Evolutionary conservation across 768 basidiomycete genomes (phyloP).

Genomic region (Mycena venus): DNA sequence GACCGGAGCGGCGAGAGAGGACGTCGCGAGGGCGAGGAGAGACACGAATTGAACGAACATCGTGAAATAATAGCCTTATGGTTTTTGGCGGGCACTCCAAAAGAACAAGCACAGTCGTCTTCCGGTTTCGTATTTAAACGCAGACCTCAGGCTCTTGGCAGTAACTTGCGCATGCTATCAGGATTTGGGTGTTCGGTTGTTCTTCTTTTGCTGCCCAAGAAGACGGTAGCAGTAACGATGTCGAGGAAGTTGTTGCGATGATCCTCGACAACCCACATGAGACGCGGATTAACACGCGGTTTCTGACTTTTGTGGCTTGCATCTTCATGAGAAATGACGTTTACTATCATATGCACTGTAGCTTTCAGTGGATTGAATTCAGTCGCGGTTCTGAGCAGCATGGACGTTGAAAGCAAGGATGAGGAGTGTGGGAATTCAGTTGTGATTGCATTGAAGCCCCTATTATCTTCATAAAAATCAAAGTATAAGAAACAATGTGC

Average conservation of each 20-base stretch:
- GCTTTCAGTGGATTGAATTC: not conserved
- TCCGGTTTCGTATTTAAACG: not conserved
- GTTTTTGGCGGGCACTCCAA: not conserved
- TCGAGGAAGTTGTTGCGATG: too few species aligned
- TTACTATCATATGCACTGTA: not conserved
- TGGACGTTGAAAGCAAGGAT: too few species aligned
- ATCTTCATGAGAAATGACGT: not conserved
- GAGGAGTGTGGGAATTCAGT: not conserved
- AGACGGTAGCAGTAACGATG: not conserved
- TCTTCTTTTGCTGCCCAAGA: not conserved
- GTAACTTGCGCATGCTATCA: not conserved
- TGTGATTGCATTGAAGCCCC: too few species aligned
- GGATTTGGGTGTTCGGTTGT: not conserved
- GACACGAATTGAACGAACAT: conserved; percentile 9
- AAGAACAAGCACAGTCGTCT: not conserved
- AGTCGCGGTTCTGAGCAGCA: too few species aligned
- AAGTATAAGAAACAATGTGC: too few species aligned
- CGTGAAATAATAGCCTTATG: not conserved
- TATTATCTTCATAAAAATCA: too few species aligned
- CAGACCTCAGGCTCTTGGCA: not conserved
- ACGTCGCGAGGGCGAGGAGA: conserved; percentile 1
- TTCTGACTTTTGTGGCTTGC: too few species aligned
- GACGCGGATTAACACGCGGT: not conserved
- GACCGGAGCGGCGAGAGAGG: not conserved
- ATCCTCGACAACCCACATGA: not conserved